Evolutionary conservation across 2,329 filamentous ascomycete species (phyloP), one percentile per base, ranked within the genome.

Genomic region (Metarhizium robertsii): DNA sequence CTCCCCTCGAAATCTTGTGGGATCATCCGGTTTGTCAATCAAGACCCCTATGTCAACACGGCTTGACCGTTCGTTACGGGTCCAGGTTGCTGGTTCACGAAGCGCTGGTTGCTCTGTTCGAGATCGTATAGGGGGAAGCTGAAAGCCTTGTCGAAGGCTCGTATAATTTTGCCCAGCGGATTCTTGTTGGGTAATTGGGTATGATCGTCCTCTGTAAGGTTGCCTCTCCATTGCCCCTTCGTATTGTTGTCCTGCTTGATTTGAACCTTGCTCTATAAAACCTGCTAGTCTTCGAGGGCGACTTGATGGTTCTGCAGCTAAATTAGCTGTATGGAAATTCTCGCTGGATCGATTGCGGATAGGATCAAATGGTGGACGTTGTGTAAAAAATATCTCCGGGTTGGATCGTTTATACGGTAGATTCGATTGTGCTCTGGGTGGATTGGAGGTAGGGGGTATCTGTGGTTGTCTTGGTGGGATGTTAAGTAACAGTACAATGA

Each of bases 1-100:
- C n/a, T 50, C 29, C 6, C 53, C 50, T 6, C 60, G 61, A 32
- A 61, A 58, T 51, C 61, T 62, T 58, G 60, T 66, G 50, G 61
- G 66, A 42, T 60, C 73, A 61, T 77, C 77, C 29, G 79, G 76
- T 67, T 75, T 80, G 60, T 83, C 83, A 63, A 87, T 80, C 63
- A 83, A 73, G 2, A 81, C 82, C 11, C 77, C 79, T 58, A 86
- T 85, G 61, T 83, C 81, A 51, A 85, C 77, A 16, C 83, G 76
- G 42, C 74, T 68, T 18, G 74, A 69, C 32, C 79, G 75, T 55
- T 81, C 79, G 55, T 80, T 78, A 47, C 76, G 73, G 54, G 66
- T 64, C 67, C 72, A 74, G 30, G 63, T 60, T 20, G 61, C 58
- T n/a, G 62, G 56, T 40, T 57, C 59, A 18, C 60, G 29, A 6